Conservation (phyloP, 1,284 basidiomycete genomes). For the Ceratorhiza oryzae-sativae region DNA sequence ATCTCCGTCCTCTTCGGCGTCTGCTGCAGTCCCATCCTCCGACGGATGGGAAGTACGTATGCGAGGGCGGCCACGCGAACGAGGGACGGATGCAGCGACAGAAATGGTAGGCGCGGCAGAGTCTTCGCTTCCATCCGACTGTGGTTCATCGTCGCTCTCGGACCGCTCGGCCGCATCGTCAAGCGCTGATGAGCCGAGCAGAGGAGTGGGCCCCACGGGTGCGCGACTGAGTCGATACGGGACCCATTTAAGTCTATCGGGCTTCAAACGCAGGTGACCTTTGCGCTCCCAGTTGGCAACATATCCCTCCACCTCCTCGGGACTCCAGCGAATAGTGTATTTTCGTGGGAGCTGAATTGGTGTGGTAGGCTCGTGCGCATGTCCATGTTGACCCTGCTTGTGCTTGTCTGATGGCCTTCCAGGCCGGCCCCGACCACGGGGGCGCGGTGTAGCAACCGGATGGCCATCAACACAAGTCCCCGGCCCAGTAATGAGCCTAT, state of each 20-base stretch:
- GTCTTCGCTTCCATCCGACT: slow-evolving; percentile 48
- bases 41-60: slow-evolving; percentile 29
- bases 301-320: slow-evolving; percentile 69
- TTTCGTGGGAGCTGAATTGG: slow-evolving; percentile 73
- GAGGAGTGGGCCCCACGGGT: slow-evolving; percentile 45
- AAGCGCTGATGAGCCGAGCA: slow-evolving; percentile 44
- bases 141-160: slow-evolving; percentile 74
- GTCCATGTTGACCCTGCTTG: slow-evolving; percentile 40
- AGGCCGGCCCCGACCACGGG: slow-evolving; percentile 47
- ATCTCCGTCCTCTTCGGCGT: slow-evolving; percentile 44
- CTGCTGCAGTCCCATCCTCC: slow-evolving; percentile 51
- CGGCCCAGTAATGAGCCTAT: slow-evolving; percentile 72
- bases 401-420: slow-evolving; percentile 52
- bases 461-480: slow-evolving; percentile 45
- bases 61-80: slow-evolving; percentile 15
- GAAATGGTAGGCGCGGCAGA: background rate
- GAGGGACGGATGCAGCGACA: slow-evolving; percentile 15
- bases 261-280: slow-evolving; percentile 79
- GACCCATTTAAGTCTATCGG: slow-evolving; percentile 93
- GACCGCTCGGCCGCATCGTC: slow-evolving; percentile 67
- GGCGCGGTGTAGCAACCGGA: slow-evolving; percentile 14
- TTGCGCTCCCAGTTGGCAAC: slow-evolving; percentile 78
- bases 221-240: slow-evolving; percentile 76
- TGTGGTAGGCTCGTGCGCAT: slow-evolving; percentile 52
- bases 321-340: slow-evolving; percentile 82